Evolutionary conservation across 371 early-diverging fungal species (phyloP).

Genomic region (Rhizomucor pusillus): DNA sequence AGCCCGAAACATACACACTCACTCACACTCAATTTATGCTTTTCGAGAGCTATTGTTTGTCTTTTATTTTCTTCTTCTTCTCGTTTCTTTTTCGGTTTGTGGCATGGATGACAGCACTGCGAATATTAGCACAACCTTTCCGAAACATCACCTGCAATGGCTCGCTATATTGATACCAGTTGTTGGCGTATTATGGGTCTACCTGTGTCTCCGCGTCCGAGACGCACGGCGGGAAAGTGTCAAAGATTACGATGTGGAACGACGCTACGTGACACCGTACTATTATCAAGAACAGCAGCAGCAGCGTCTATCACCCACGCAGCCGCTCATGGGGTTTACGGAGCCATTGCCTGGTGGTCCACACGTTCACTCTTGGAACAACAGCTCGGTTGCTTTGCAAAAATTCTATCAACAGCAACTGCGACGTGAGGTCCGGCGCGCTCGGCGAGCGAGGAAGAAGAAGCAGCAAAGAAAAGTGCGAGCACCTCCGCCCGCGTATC

Average conservation of each 20-base stretch:
- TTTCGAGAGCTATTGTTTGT: too few species aligned
- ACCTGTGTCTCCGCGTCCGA: constrained; percentile 13
- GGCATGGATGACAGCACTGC: too few species aligned
- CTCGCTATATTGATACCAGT: constrained; percentile 18
- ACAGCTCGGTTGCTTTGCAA: background rate
- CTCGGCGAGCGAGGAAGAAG: background rate
- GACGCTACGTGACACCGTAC: background rate
- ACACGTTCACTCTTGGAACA: background rate
- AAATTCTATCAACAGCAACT: background rate
- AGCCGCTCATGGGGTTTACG: too few species aligned
- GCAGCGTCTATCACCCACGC: too few species aligned
- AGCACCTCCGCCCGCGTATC: constrained; percentile 11
- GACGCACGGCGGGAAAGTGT: constrained; percentile 5
- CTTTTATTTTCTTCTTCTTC: too few species aligned
- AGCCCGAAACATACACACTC: too few species aligned
- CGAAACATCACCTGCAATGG: constrained; percentile 18
- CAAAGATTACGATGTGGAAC: constrained; percentile 2
- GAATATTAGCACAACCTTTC: too few species aligned
- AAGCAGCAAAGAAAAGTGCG: background rate
- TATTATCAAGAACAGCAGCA: too few species aligned
- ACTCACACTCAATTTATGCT: too few species aligned
- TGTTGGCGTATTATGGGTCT: constrained; percentile 3
- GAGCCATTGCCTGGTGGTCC: too few species aligned
- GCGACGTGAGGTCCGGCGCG: constrained; percentile 2
- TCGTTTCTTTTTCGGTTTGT: too few species aligned